Evolutionary conservation across 176 grass and related monocot genomes (phyloP).

Genomic region (Oryza australiensis): DNA sequence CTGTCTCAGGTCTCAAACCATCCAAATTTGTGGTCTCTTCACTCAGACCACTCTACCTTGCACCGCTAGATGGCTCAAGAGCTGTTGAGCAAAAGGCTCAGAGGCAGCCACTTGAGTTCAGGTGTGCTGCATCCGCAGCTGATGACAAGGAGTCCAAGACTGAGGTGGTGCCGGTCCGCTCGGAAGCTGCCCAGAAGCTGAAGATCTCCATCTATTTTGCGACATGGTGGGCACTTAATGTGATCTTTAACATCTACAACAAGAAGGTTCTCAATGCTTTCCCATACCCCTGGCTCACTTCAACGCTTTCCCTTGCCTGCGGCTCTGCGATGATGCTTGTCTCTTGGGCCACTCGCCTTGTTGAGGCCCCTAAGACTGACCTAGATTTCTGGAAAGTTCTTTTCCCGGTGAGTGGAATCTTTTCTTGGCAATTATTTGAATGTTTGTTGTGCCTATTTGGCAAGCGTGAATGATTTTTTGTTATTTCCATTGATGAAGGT

Average conservation of each 20-base stretch:
- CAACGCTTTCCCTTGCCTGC: constrained; percentile 70
- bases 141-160: constrained; percentile 56
- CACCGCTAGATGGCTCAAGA: constrained; percentile 35
- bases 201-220: constrained; percentile 91
- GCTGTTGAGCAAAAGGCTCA: constrained; percentile 29
- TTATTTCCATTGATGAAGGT: constrained; percentile 57
- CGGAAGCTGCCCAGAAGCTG: constrained; percentile 53
- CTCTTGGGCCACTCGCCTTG: constrained; percentile 77
- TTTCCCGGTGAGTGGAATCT: constrained; percentile 60
- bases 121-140: constrained; percentile 54
- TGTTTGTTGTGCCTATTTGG: not conserved
- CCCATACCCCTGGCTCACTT: constrained; percentile 90
- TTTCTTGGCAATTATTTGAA: not conserved
- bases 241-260: constrained; percentile 98
- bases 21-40: constrained; percentile 46
- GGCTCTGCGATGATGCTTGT: constrained; percentile 89
- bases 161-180: constrained; percentile 29
- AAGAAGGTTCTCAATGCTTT: constrained; percentile 98
- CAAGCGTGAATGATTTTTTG: constrained; percentile 31
- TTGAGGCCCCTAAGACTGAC: constrained; percentile 79
- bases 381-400: constrained; percentile 86
- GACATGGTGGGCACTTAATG: constrained; percentile 95
- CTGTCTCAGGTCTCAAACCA: constrained; percentile 33
- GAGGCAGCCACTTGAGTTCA: constrained; percentile 42
- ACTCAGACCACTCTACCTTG: constrained; percentile 63